phyloP scores from a whole-genome alignment of 371 early-diverging fungal genomes.

The Mortierella sp. region DNA sequence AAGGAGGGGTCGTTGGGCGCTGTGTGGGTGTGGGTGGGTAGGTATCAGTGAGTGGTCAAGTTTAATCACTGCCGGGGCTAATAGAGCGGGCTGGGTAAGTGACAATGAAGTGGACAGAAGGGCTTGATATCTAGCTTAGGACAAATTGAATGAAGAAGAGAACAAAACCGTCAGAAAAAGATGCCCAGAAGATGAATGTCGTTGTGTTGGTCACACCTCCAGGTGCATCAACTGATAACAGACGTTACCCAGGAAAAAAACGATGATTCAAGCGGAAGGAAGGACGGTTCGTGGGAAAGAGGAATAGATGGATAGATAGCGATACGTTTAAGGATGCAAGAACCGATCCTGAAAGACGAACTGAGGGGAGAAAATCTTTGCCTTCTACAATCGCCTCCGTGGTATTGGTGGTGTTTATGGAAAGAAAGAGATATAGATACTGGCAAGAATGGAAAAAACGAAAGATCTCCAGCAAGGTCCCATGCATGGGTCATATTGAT shows the following conservation, averaged over 20 bases:
- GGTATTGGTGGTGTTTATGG: not conserved
- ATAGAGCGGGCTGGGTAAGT: too few species aligned
- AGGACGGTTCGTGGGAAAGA: not conserved
- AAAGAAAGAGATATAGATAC: slow-evolving; percentile 8
- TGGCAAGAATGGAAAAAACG: slow-evolving; percentile 11
- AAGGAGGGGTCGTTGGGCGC: too few species aligned
- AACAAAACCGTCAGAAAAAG: too few species aligned
- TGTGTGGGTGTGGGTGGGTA: too few species aligned
- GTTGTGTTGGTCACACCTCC: slow-evolving; percentile 1
- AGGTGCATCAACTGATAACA: slow-evolving; percentile 6
- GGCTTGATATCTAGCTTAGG: too few species aligned
- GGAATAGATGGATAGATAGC: not conserved
- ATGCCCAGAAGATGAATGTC: not conserved
- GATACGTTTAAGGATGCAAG: not conserved
- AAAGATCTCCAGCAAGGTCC: slow-evolving; percentile 12
- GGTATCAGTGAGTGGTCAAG: too few species aligned
- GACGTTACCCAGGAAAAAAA: not conserved
- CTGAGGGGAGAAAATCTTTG: slow-evolving; percentile 5
- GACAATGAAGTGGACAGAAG: too few species aligned
- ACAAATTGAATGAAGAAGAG: too few species aligned
- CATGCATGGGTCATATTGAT: slow-evolving; percentile 24
- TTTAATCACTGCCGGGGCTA: too few species aligned
- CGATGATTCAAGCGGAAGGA: not conserved
- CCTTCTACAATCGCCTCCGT: not conserved
- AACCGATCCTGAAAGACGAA: not conserved